phyloP scores from a whole-genome alignment of 495 filamentous ascomycete genomes.

The Friedmanniomyces simplex region DNA sequence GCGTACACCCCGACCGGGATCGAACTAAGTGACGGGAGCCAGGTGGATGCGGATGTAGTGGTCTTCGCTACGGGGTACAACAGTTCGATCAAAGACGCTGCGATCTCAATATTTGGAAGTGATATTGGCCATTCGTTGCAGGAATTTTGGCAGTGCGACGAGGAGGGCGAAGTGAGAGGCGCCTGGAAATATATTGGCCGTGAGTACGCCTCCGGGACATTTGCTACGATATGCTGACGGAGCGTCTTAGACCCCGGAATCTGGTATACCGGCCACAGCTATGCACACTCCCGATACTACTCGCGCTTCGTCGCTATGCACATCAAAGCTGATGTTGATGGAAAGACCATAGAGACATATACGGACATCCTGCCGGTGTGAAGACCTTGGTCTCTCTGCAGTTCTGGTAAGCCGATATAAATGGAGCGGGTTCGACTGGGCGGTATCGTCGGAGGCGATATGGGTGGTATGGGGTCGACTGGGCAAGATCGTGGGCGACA shows the following conservation, averaged over 20 bases:
- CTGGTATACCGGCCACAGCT: conserved; percentile 32
- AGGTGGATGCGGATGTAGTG: conserved; percentile 28
- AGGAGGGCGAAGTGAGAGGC: conserved; percentile 32
- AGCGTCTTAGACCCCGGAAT: conserved; percentile 25
- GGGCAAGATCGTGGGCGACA: no score
- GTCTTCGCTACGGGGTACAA: conserved; percentile 34
- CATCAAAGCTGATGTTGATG: conserved; percentile 12
- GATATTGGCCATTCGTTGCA: conserved; percentile 28
- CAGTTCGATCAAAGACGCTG: conserved; percentile 20
- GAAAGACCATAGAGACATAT: conserved; percentile 1
- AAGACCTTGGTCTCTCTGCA: neutral
- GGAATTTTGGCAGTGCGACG: conserved; percentile 31
- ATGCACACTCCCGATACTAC: conserved; percentile 29
- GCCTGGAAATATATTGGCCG: conserved; percentile 29
- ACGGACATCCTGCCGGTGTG: neutral
- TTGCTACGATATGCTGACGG: neutral
- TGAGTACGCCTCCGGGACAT: conserved; percentile 4
- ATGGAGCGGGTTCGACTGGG: no score
- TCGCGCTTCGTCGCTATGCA: conserved; percentile 29
- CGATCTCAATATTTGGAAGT: conserved; percentile 22
- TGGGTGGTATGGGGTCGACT: no score
- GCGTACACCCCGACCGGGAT: neutral
- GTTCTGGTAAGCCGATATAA: no score
- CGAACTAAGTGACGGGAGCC: conserved; percentile 27
- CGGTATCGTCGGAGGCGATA: no score